phyloP scores from a whole-genome alignment of 2,329 filamentous ascomycete genomes.

The Tolypocladium ovalisporum region DNA sequence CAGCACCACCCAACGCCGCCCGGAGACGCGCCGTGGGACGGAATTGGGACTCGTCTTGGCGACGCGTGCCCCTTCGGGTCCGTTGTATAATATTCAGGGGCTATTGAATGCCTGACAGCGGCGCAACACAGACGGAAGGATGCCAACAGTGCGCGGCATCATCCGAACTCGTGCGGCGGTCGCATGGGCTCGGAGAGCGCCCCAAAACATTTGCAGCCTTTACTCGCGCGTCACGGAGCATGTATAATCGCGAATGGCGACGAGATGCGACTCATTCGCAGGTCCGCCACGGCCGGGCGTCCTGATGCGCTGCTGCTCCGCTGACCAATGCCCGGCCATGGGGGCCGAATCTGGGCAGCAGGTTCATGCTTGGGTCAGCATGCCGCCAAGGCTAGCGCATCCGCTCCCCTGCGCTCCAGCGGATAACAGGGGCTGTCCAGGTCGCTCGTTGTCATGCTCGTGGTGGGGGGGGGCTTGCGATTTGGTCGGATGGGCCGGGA shows the following conservation, averaged over 20 bases:
- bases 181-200: neutral
- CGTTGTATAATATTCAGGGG: neutral
- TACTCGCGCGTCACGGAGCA: neutral
- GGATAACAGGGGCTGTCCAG: neutral
- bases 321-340: neutral
- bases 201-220: neutral
- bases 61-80: neutral
- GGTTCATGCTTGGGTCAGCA: neutral
- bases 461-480: neutral
- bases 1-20: neutral
- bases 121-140: neutral
- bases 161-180: neutral
- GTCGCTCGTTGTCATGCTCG: neutral
- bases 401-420: neutral
- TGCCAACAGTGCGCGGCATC: neutral
- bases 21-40: neutral
- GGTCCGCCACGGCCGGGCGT: neutral
- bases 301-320: neutral
- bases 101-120: neutral
- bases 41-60: neutral
- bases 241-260: neutral
- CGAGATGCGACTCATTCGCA: neutral
- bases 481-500: constrained; percentile 9
- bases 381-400: neutral
- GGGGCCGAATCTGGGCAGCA: too few relatives aligned